Evolutionary conservation across 306 rosid species (phyloP), one percentile per base, ranked within the genome.

Genomic region (Oemleria cerasiformis): DNA sequence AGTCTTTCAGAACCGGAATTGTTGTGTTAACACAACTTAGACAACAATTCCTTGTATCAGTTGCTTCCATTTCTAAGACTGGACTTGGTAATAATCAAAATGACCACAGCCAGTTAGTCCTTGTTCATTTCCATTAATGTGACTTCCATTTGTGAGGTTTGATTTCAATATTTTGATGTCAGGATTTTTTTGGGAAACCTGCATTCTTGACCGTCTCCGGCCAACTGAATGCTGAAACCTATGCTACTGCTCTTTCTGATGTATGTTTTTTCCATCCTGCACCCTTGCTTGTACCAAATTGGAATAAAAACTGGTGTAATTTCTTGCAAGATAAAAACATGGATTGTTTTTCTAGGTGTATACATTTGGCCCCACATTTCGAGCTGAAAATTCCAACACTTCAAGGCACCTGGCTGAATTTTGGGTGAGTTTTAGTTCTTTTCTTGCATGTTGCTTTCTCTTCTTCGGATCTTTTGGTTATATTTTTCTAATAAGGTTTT

Each of bases 181-280:
- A 90, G 97, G 98, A 94, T 65, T 89, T 94, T 75, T 94, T 94
- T 51, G 96, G 98, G 44, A 91, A 91, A 71, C 97, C 97, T 30
- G 97, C 97, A 69, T 94, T 91, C 83, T 85, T 94, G 86, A 94
- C 98, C 9, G 98, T 91, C 67, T 89, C 98, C 17, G 98, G 97
- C 70, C 98, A 94, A 73, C 98, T 94, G 68, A 94, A 94, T 78
- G 97, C 95, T 65, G 98, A 94, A 85, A 85, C 98, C 73, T 91
- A 91, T 59, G 98, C 98, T 44, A 91, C 98, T 79, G 92, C 98
- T 67, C 97, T 94, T 70, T 91, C 96, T 78, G 97, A 94, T 80
- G 98, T 90, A 88, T 55, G 63, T 63, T 45, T 79, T 53, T 71
- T 65, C 50, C 39, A 34, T 77, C 51, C 73, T 68, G 30, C 39